Base-by-base conservation (phyloP, 2,329 filamentous ascomycete species). In the Trichoderma asperellum region DNA sequence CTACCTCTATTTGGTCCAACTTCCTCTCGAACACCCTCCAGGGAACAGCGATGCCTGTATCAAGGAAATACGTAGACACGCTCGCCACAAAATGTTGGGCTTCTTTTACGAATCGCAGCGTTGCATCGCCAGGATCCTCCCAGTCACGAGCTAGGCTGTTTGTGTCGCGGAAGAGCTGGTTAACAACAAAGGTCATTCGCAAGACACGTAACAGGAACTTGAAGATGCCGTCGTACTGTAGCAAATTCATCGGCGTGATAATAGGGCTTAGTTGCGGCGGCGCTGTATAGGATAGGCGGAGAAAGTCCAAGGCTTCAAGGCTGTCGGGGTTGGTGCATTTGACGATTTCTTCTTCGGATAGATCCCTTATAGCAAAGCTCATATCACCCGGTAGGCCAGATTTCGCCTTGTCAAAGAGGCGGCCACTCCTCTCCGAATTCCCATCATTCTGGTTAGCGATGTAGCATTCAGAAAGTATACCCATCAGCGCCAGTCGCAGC, bases 271-370 rank as follows among this genome's bases (percentile, higher is more conserved):
- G 83, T 0, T 92, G 88, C 0, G 86, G 79, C 0, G 94, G 91
- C 0, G 94, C 86, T 52, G 91, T 92, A 80, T 97, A 98, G 57
- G 94, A 91, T 8, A 99, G 82, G 1, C 93, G 89, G 18, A 99
- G 83, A 75, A 99, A 98, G 79, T 98, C 96, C n/a, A 98, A 84
- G 0, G 96, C 96, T 76, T 95, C 90, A 21, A 98, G 85, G 0
- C 91, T 91, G 76, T 92, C 87, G 0, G 93, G 90, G 74, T 98
- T 88, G 84, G 96, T 90, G 78, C 94, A 95, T 71, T 87, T 89
- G 64, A 93, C 88, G 59, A 97, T 92, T 73, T 97, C 94, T 58
- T 91, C 89, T 8, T 89, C 84, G 0, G 89, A 86, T 71, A 98
- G 85, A 73, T 95, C 91, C 47, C 96, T 91, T 29, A 99, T 91